These are phyloP conservation scores for Xylaria castorea DNA, from an alignment of 495 filamentous ascomycete species.

Conservation along the genomic window DNA sequence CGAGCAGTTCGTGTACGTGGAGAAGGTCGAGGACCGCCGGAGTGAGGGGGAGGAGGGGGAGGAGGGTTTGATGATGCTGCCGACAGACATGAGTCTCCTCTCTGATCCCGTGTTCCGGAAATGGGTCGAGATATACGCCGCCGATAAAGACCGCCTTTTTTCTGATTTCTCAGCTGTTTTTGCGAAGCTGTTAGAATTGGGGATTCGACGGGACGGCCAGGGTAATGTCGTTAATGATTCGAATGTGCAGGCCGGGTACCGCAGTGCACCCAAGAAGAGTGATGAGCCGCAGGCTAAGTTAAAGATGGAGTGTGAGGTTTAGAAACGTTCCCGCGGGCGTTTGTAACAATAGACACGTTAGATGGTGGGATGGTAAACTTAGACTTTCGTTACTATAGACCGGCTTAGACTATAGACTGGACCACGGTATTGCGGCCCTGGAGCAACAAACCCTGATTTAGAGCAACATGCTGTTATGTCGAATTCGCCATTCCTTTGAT, in stretches of 20 bases:
- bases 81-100: slow-evolving; percentile 52
- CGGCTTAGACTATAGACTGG: slow-evolving; percentile 23
- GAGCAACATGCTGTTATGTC: not conserved
- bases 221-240: slow-evolving; percentile 60
- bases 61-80: slow-evolving; percentile 64
- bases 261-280: slow-evolving; percentile 66
- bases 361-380: slow-evolving; percentile 23
- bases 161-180: slow-evolving; percentile 65
- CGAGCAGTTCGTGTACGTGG: slow-evolving; percentile 64
- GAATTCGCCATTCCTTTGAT: not conserved
- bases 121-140: slow-evolving; percentile 67
- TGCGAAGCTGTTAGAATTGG: slow-evolving; percentile 67
- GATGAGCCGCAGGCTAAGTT: slow-evolving; percentile 47
- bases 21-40: slow-evolving; percentile 57
- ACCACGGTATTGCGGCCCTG: not conserved
- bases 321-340: not conserved
- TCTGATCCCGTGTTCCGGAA: slow-evolving; percentile 44
- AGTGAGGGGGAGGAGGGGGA: slow-evolving; percentile 56
- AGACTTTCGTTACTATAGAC: slow-evolving; percentile 33
- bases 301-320: slow-evolving; percentile 4
- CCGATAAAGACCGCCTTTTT: slow-evolving; percentile 68
- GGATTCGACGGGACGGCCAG: slow-evolving; percentile 60
- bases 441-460: not conserved
- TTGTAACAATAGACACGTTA: not conserved
- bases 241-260: slow-evolving; percentile 60